Evolutionary conservation across 352 stramenopile species (phyloP), one percentile per base, ranked within the genome.

Genomic region (Phytophthora megakarya): DNA sequence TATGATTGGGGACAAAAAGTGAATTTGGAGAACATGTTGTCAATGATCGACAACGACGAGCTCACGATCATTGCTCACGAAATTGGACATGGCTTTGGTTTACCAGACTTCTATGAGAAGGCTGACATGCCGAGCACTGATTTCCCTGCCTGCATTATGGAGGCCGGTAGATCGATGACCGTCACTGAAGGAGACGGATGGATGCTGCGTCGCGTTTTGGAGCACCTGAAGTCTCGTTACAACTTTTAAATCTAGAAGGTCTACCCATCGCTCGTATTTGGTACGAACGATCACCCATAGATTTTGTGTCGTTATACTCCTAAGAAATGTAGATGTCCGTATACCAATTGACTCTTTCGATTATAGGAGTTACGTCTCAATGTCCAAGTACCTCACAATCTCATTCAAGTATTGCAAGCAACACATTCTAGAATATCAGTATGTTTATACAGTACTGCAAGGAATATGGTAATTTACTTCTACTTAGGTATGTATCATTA

Each of bases 51-150:
- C 23, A 16, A 58, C 8, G 61, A 59, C 0, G 37, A 64, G 22
- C 37, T 66, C 8, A 15, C 53, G n/a, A 65, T 75, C 16, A 49
- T 78, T 3, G 40, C 62, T 1, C 70, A 78, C 46, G 70, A 78
- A 25, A 78, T 75, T 19, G 61, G 70, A 19, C 70, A 78, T 42
- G 70, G 53, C 1, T 69, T 65, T n/a, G 62, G 62, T 4, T 35
- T 70, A 15, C 63, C 63, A 9, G 58, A 57, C 18, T 58, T 65
- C 33, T 63, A 56, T 45, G 23, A 48, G 23, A 1, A 16, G n/a
- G 22, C 44, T 10, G 44, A 62, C 43, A 61, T 50, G 42, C 59
- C 58, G 1, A 25, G 18, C 2, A 19, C 21, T 28, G 39, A 51
- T 18, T 66, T 46, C 18, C 58, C 58, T 1, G 16, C 6, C 16